Evolutionary conservation across 345 rosid species (phyloP).

Genomic region (Arabidopsis arenosa): DNA sequence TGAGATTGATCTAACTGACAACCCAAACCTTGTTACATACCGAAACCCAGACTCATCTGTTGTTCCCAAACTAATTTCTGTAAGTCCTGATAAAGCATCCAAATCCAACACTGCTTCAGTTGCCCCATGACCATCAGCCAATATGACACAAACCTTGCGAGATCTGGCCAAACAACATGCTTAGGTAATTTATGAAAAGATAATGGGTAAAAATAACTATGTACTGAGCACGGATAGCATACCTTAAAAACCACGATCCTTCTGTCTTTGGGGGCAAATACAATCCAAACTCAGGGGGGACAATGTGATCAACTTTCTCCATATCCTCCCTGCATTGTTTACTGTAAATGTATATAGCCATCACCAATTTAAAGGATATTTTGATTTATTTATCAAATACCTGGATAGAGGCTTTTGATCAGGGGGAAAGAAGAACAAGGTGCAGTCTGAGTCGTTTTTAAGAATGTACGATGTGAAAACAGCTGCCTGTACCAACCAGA

Average conservation of each 20-base stretch:
- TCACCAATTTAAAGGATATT: conserved; percentile 24
- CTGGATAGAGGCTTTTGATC: conserved; percentile 69
- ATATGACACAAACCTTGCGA: conserved; percentile 58
- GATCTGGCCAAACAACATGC: conserved; percentile 58
- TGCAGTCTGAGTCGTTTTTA: conserved; percentile 75
- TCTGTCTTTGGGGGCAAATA: conserved; percentile 68
- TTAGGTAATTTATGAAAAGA: conserved; percentile 25
- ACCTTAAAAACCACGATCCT: conserved; percentile 81
- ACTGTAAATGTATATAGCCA: conserved; percentile 23
- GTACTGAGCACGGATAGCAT: conserved; percentile 38
- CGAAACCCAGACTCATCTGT: conserved; percentile 58
- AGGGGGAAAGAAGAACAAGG: conserved; percentile 59
- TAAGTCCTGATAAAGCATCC: conserved; percentile 83
- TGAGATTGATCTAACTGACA: conserved; percentile 61
- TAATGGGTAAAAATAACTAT: conserved; percentile 21
- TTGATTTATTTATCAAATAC: conserved; percentile 51
- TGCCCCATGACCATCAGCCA: conserved; percentile 57
- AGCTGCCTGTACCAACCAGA: conserved; percentile 66
- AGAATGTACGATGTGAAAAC: conserved; percentile 71
- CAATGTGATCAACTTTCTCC: conserved; percentile 51
- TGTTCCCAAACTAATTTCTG: conserved; percentile 76
- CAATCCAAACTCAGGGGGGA: conserved; percentile 73
- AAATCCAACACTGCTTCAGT: conserved; percentile 72
- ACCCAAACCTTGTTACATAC: conserved; percentile 73
- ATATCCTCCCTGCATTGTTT: conserved; percentile 67